Base-by-base conservation (phyloP, 306 rosid genomes). In the Hylodesmum podocarpum region DNA sequence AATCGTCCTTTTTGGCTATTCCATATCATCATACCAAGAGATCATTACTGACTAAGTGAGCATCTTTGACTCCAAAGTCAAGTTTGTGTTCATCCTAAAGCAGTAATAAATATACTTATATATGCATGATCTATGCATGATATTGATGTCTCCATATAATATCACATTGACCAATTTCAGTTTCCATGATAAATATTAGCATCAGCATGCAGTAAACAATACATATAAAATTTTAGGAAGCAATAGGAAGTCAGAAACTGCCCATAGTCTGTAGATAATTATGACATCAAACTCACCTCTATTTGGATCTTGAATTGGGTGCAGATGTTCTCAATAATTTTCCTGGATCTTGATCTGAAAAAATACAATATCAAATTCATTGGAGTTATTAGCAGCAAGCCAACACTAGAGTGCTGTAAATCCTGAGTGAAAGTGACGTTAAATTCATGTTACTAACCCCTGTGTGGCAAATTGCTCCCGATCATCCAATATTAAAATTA, bases 401-500 rank as follows among this genome's bases (percentile, higher is more conserved):
- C 36, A 53, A 27, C 18, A 63, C 53, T n/a, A 6, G 47, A 62
- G 28, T 50, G 36, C 44, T 15, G 39, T 31, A 59, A 80, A 46
- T 47, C 70, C 21, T 5, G 21, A 54, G 14, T 51, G 65, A 66
- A 50, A 46, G 36, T 33, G 70, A 21, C 21, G 16, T 12, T 75
- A 34, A 10, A 84, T 67, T 53, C 41, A 67, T 33, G 36, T 55
- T 79, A 89, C 97, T 84, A 8, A 94, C 98, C 97, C 94, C 37
- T 86, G 96, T 55, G 86, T 86, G 73, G 96, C 92, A 83, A 94
- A 94, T 53, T 94, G 97, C 83, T 94, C 98, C 39, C 98, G 89
- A 75, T 92, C 87, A 84, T 94, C 98, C 85, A 94, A 76, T 85
- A 94, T 78, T 86, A 94, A 88, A 70, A 92, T 61, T 25, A 94